Evolutionary conservation across 306 rosid species (phyloP), one percentile per base, ranked within the genome.

Genomic region (Hylodesmum podocarpum): DNA sequence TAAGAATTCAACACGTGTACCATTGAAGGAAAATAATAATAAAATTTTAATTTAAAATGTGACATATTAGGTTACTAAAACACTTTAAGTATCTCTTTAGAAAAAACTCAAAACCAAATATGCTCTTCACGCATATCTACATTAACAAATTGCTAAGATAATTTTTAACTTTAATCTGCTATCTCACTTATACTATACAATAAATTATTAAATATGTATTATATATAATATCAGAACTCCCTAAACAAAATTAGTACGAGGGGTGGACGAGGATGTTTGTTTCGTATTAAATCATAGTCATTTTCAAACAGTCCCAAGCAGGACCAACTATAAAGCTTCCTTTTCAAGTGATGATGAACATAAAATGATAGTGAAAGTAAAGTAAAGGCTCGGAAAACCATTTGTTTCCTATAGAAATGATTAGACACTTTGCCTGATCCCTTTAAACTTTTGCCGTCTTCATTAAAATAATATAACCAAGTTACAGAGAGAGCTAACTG

Each of bases 311-410:
- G 85, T 86, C 73, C 47, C 49, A 55, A 77, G 61, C 82, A 61
- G 54, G 81, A 78, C 89, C 89, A 90, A 86, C 81, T 82, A 87
- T 78, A 87, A 92, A 88, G 89, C 94, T 86, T 89, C 84, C 89
- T 87, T 91, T 89, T 83, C 86, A 86, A 89, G 91, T 66, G 88
- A 87, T 79, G 80, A 89, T 91, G 85, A 89, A 87, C 86, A 77
- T 80, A 85, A 77, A 82, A 89, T 89, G 91, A 89, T 87, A 80
- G 89, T 87, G 90, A 89, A 86, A 89, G 87, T 57, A 89, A 86
- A 89, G 87, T 57, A 72, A 81, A 81, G 88, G 65, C 80, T 80
- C 78, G 86, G 82, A 84, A 66, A 66, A 78, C 74, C 81, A 55
- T 86, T 84, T 51, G 85, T 79, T 84, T 68, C 62, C 76, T 82